Base-by-base conservation (phyloP, 805 yeast species). In the Lachancea dasiensis region DNA sequence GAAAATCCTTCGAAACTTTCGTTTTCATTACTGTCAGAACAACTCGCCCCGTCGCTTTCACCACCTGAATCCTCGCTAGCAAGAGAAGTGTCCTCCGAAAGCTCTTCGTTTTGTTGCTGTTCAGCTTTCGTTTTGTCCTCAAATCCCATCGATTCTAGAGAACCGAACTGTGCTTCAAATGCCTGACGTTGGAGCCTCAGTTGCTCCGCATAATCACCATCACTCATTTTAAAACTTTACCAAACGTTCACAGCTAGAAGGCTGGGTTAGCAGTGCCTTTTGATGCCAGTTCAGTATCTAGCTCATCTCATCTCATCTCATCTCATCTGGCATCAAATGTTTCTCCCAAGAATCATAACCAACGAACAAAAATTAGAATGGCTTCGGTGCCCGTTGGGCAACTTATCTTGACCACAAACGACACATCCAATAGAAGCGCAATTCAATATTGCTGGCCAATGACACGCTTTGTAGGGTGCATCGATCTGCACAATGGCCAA, bases 401-500 rank as follows among this genome's bases (percentile, higher is more conserved):
- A 22, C 10, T 10, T 22, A 8, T 7, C 24, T 22, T 10, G 10
- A 22, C 24, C 24, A 22, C 10, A 8, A 10, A 8, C 10, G 24
- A 22, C 24, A 8, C 10, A 22, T 22, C 7, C 24, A 22, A 22
- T n/a, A 24, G 13, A 15, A 24, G 13, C 27, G 11, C 13, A 15
- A 24, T 15, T 27, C 8, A 26, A 26, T 13, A 10, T 26, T 22
- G 25, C n/a, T n/a, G n/a, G n/a, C n/a, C 23, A 25, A 87, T 89
- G 96, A 89, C 96, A 0, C 70, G 72, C 36, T 92, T 86, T 63
- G 75, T 89, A 52, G 97, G 97, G 1, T 92, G 99, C 55, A 90
- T 92, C 26, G 98, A 92, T 57, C 79, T 92, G 41, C 99, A 92
- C 60, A 74, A 82, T 6, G 98, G 98, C 2, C 81, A 85, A 49